A percentile compares a stretch with the other conserved stretches of the same genome.
phyloP scores from a whole-genome alignment of 768 basidiomycete species.

The Phlegmacium glaucopus region DNA sequence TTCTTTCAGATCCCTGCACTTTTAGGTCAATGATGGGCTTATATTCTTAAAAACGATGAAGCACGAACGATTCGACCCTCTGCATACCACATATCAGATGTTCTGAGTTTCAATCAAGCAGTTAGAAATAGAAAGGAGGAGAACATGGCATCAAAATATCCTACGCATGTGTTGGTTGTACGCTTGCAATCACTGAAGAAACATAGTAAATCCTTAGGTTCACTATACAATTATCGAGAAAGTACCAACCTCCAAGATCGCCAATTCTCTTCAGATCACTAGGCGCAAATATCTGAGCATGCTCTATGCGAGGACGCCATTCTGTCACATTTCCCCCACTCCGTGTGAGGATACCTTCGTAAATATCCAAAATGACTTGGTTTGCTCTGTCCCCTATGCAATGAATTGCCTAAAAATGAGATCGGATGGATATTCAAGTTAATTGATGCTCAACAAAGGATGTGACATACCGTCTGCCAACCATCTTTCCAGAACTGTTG shows the following conservation, averaged over 20 bases:
- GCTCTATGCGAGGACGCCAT: slow-evolving; percentile 83
- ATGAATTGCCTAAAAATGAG: slow-evolving; percentile 68
- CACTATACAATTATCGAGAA: not conserved
- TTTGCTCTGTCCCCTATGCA: slow-evolving; percentile 91
- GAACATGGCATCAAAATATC: slow-evolving; percentile 2
- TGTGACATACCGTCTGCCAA: slow-evolving; percentile 79
- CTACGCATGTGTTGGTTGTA: slow-evolving; percentile 92
- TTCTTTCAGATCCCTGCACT: slow-evolving; percentile 69
- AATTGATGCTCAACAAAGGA: too few species aligned
- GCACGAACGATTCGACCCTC: slow-evolving; percentile 66
- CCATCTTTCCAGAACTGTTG: slow-evolving; percentile 65
- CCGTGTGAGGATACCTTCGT: slow-evolving; percentile 55
- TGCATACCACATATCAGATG: slow-evolving; percentile 92
- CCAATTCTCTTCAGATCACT: slow-evolving; percentile 70
- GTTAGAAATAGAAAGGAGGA: not conserved
- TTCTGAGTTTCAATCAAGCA: slow-evolving; percentile 36
- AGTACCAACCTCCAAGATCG: slow-evolving; percentile 61
- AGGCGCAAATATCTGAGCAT: slow-evolving; percentile 82
- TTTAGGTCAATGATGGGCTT: not conserved
- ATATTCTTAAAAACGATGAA: not conserved
- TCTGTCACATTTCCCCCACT: slow-evolving; percentile 35
- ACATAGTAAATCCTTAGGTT: not conserved
- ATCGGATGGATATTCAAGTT: too few species aligned
- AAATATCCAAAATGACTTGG: slow-evolving; percentile 76
- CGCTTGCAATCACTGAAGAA: slow-evolving; percentile 80